These are phyloP conservation scores for Ophiostoma populinum DNA, from an alignment of 2,329 filamentous ascomycete species.

Conservation along the genomic window DNA sequence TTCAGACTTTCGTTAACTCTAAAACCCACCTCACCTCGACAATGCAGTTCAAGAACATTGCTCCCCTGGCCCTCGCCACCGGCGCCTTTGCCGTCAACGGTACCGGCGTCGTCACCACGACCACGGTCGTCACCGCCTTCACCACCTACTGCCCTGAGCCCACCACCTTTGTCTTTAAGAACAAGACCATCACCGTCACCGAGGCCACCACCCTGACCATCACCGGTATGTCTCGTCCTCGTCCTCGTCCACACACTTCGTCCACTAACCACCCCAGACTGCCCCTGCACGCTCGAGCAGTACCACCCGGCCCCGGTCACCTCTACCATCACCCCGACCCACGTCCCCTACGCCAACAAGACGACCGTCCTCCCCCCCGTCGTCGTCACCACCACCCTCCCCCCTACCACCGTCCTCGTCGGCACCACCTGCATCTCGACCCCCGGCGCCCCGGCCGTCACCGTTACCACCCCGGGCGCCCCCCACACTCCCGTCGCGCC, in stretches of 20 bases:
- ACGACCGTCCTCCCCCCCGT: neutral
- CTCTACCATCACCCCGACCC: slow-evolving; percentile 1
- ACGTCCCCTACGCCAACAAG: slow-evolving; percentile 4
- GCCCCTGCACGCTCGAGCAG: slow-evolving; percentile 11
- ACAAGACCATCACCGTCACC: slow-evolving; percentile 44
- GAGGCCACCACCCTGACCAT: slow-evolving; percentile 12
- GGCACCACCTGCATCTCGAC: slow-evolving; percentile 4
- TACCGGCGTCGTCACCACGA: slow-evolving; percentile 5
- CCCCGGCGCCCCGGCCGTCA: neutral
- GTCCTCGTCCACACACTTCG: too few relatives aligned
- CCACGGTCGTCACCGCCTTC: slow-evolving; percentile 37
- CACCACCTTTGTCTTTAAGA: slow-evolving; percentile 45
- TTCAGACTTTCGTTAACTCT: slow-evolving; percentile 1
- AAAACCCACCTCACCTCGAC: slow-evolving; percentile 1
- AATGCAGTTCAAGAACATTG: slow-evolving; percentile 9
- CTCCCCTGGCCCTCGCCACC: slow-evolving; percentile 5
- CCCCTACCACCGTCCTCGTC: slow-evolving; percentile 5
- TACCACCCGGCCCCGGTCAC: slow-evolving; percentile 2
- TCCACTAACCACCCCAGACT: too few relatives aligned
- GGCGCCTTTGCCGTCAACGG: neutral
- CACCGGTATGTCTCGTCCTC: slow-evolving; percentile 8
- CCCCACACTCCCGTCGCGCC: slow-evolving; percentile 2
- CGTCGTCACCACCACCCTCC: slow-evolving; percentile 2
- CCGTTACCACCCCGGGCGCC: slow-evolving; percentile 3
- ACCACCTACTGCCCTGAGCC: slow-evolving; percentile 59